A percentile compares a stretch with the other conserved stretches of the same genome.
These are phyloP conservation scores for Yamadazyma olivae DNA, from an alignment of 805 yeast species.

Conservation along the genomic window DNA sequence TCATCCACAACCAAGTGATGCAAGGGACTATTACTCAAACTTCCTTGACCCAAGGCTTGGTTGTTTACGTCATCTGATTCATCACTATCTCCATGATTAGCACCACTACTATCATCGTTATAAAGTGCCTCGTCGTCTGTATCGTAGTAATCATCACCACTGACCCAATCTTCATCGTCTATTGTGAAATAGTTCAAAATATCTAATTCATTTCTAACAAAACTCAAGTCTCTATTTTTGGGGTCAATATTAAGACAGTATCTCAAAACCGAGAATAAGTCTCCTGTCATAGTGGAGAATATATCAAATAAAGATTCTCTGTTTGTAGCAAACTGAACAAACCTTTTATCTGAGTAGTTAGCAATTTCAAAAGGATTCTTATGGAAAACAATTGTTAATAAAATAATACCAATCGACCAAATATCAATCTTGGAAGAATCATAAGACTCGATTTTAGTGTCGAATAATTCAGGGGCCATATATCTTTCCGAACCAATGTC, in stretches of 20 bases:
- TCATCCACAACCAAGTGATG: not conserved
- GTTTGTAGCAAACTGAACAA: conserved; percentile 79
- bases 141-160: conserved; percentile 49
- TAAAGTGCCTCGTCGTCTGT: conserved; percentile 14
- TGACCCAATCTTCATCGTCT: conserved; percentile 59
- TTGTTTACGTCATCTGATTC: conserved; percentile 4
- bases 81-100: not conserved
- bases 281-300: conserved; percentile 84
- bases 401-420: conserved; percentile 86
- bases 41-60: conserved; percentile 10
- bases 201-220: conserved; percentile 58
- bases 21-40: not conserved
- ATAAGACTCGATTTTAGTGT: conserved; percentile 54
- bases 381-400: conserved; percentile 81
- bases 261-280: conserved; percentile 80
- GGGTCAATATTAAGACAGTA: conserved; percentile 83
- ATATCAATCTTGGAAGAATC: conserved; percentile 81
- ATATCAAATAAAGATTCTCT: conserved; percentile 90
- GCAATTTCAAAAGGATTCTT: conserved; percentile 86
- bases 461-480: conserved; percentile 93
- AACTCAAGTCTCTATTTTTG: conserved; percentile 64
- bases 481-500: conserved; percentile 89
- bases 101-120: not conserved
- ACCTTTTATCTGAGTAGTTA: conserved; percentile 73
- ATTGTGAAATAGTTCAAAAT: conserved; percentile 69